Evolutionary conservation across 1,139 yeast species (phyloP), one percentile per base, ranked within the genome.

Genomic region (Suhomyces anneliseae): DNA sequence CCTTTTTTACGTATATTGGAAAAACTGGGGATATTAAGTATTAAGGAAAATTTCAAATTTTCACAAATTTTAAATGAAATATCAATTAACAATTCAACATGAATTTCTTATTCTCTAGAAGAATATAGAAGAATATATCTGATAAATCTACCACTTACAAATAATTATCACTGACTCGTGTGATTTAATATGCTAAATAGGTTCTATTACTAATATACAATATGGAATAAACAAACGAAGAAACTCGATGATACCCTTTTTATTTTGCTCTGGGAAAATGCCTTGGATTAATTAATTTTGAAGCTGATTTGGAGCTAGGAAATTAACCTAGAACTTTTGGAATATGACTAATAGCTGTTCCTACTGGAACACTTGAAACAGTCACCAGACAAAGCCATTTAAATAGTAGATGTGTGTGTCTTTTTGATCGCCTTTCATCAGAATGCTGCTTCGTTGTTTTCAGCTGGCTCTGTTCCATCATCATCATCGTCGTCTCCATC

Each of bases 401-500:
- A 14, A 9, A 29, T 9, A 29, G 7, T 29, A 9, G 32, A 29
- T 9, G 10, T 37, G 6, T 4, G 10, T 3, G 4, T 36, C n/a
- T 14, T 3, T 6, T 19, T 38, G 12, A 8, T n/a, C 9, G 9
- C 26, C 6, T 19, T 19, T 19, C 24, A 19, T 40, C 50, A 56
- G 35, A 56, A 56, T n/a, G 57, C 58, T 5, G 60, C 60, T 39
- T 56, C 60, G 38, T 88, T 96, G 40, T 90, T 95, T 52, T 85
- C 90, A 50, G 83, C 90, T 54, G 81, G 24, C 6, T 19, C 24
- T 19, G 24, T 19, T 19, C 24, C 88, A 58, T 84, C 90, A 48
- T 81, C 88, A 34, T 78, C 84, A 51, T 85, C 93, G 47, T 87
- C 93, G 50, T 87, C 95, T 40, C 87, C 88, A 54, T 83, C 89